These are phyloP conservation scores for Protea cynaroides DNA, from an alignment of 164 flowering plant genomes.

Conservation along the genomic window DNA sequence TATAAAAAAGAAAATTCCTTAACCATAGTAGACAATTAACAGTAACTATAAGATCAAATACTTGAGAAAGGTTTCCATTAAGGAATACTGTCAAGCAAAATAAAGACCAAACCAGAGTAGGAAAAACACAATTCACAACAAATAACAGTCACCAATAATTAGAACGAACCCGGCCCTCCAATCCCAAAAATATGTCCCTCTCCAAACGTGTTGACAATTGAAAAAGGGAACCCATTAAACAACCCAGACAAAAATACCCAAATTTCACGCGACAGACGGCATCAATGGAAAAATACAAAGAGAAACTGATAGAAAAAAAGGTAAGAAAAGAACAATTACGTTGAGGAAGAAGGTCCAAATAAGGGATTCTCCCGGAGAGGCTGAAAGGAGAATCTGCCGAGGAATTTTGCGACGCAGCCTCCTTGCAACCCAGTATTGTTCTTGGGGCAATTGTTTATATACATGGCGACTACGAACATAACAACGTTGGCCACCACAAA, in stretches of 20 bases:
- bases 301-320: slow-evolving; percentile 1
- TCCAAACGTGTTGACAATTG: too few species aligned
- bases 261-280: not conserved
- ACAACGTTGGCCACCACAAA: slow-evolving; percentile 60
- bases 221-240: not conserved
- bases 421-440: slow-evolving; percentile 14
- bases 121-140: too few species aligned
- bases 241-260: not conserved
- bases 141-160: too few species aligned
- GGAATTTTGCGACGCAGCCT: slow-evolving; percentile 56
- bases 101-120: too few species aligned
- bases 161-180: too few species aligned
- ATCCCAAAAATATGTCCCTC: too few species aligned
- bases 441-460: slow-evolving; percentile 63
- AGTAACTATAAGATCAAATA: too few species aligned
- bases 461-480: slow-evolving; percentile 60
- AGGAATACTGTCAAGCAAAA: too few species aligned
- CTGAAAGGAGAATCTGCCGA: slow-evolving; percentile 72
- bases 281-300: too few species aligned
- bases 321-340: slow-evolving; percentile 34
- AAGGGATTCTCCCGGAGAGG: slow-evolving; percentile 71
- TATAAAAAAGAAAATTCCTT: not conserved
- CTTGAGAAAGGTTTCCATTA: too few species aligned
- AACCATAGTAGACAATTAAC: not conserved
- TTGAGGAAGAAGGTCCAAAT: slow-evolving; percentile 70